phyloP scores from a whole-genome alignment of 2,329 filamentous ascomycete species.

The Cordyceps farinosa region DNA sequence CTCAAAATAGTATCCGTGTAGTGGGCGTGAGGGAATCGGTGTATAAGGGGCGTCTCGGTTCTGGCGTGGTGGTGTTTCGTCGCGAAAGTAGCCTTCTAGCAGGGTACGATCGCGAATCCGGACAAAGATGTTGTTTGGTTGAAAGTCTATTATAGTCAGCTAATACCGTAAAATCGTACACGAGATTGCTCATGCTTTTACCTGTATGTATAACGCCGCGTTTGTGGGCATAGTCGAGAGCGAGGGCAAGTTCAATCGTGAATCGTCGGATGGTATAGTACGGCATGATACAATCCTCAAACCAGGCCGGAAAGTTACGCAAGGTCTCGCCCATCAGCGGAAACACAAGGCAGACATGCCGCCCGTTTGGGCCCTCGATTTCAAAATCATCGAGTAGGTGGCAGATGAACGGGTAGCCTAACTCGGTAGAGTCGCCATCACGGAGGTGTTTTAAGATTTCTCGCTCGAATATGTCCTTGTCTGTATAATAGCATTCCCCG shows the following conservation, averaged over 20 bases:
- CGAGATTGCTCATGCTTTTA: neutral
- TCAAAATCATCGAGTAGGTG: conserved; percentile 27
- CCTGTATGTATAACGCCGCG: conserved; percentile 25
- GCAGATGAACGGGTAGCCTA: conserved; percentile 20
- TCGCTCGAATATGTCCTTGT: conserved; percentile 21
- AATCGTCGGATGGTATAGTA: conserved; percentile 19
- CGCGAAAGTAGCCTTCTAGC: conserved; percentile 20
- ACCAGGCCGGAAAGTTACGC: conserved; percentile 21
- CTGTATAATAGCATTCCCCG: conserved; percentile 19
- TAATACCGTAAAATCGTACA: neutral
- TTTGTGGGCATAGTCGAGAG: conserved; percentile 23
- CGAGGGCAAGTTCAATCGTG: conserved; percentile 21
- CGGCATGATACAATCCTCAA: conserved; percentile 19
- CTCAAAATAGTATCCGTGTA: conserved; percentile 21
- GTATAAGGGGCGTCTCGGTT: conserved; percentile 15
- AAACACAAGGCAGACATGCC: conserved; percentile 30
- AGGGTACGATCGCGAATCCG: conserved; percentile 20
- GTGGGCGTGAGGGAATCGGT: conserved; percentile 14
- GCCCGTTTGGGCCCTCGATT: conserved; percentile 29
- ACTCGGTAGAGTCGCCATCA: conserved; percentile 8
- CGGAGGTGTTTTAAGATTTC: conserved; percentile 24
- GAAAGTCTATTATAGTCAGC: conserved; percentile 21
- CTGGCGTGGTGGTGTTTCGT: conserved; percentile 8
- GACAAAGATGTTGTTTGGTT: conserved; percentile 26
- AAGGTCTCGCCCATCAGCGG: conserved; percentile 30